Evolutionary conservation across 177 flowering plant species (phyloP), one percentile per base, ranked within the genome.

Genomic region (Telopea speciosissima): DNA sequence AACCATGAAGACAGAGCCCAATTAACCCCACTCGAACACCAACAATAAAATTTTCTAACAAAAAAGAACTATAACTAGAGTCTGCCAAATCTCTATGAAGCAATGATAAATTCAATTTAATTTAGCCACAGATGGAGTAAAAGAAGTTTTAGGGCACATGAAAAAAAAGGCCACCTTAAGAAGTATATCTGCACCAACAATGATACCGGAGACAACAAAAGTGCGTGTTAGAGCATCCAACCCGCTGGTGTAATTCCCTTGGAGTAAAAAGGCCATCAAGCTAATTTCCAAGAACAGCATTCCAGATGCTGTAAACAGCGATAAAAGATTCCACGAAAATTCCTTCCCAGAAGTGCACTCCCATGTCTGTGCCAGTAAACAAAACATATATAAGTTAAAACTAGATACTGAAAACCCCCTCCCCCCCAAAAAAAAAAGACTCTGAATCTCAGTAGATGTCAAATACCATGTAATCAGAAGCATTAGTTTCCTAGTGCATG

Each of bases 251-350:
- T 83, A 80, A 69, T 80, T 83, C 33, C 83, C 90, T 72, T 86
- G 82, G 44, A 89, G 85, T 74, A 89, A 65, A 66, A 89, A 87
- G 12, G 84, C 88, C 60, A 89, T 49, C 77, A 87, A 71, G 73
- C 93, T 87, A 21, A 87, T 77, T 78, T 87, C 90, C 78, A 89
- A 63, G 75, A 79, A 87, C 31, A 89, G 74, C 83, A 89, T 85
- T 36, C 83, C 86, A 66, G 93, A 82, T 45, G 81, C 40, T 42
- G 90, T 89, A 52, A 89, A 77, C 78, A 87, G 62, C 0, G 89
- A 87, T 60, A 89, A 66, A n/a, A 86, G 59, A 70, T 85, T 89
- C 93, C 93, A 89, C 36, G 81, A 66, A 0, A 77, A 73, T 65
- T 81, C 83, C 79, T 77, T 87, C 67, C 82, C 88, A 52, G 84